Conservation (phyloP, 176 grass and related monocot genomes). For the Carex kokanica region DNA sequence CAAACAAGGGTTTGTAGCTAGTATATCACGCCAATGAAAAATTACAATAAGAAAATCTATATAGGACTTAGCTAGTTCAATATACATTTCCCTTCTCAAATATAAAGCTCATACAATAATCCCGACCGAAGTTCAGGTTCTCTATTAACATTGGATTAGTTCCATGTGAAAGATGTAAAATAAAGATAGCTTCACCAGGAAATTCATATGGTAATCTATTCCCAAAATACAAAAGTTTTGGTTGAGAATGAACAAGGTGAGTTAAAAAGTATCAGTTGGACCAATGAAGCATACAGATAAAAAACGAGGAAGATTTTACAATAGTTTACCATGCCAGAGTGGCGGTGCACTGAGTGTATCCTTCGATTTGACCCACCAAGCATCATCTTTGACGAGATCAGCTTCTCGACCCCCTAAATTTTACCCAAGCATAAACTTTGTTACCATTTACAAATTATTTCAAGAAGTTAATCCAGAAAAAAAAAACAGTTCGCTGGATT, state of each 20-base stretch:
- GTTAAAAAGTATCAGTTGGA: neutral
- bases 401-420: constrained; percentile 71
- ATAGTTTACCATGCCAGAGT: constrained; percentile 65
- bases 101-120: neutral
- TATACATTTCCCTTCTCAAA: neutral
- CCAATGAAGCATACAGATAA: constrained; percentile 3
- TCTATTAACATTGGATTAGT: neutral
- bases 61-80: neutral
- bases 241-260: neutral
- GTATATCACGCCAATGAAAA: neutral
- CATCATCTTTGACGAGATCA: constrained; percentile 81
- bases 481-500: neutral
- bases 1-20: neutral
- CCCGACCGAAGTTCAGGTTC: neutral
- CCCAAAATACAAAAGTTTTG: neutral
- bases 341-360: constrained; percentile 68
- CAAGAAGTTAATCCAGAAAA: neutral
- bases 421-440: constrained; percentile 17
- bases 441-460: neutral
- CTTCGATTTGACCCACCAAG: constrained; percentile 74
- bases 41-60: neutral
- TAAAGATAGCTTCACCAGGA: neutral
- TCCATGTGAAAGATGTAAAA: neutral
- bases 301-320: neutral
- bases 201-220: neutral